Base-by-base conservation (phyloP, 371 early-diverging fungal genomes). In the Apophysomyces trapeziformis region DNA sequence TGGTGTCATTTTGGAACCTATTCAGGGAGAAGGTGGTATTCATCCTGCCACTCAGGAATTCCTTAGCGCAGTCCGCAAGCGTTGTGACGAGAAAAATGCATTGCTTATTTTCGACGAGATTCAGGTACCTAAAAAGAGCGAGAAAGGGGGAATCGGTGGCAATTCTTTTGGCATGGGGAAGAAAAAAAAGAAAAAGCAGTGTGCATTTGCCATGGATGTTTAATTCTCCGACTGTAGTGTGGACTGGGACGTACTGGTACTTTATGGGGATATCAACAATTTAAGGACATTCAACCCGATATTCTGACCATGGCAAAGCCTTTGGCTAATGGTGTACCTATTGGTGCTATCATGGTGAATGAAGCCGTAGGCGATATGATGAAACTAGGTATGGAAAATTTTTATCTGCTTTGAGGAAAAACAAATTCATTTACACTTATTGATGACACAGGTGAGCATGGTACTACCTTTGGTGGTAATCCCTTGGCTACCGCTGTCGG, bases 11-110 rank as follows among this genome's bases (percentile, higher is more conserved):
- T 87, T 97, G 13, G 98, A 98, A 80, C 97, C 97, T 3, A 85
- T 98, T 64, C 97, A 97, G 75, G 99, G 99, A 41, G 98, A 98
- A 75, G 99, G 97, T 60, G 97, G 98, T 63, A 83, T 98, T 60
- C 85, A 87, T 67, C 68, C 81, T 32, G 93, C 93, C 0, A 78
- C 75, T 0, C 70, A 75, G 1, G 91, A 87, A 41, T 97, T 96
- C 68, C 71, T 97, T 67, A 72, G 84, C 58, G 87, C 89, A 7
- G 65, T 97, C 45, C 87, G 96, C 41, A 72, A 85, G 39, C 83
- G 88, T 16, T 96, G 96, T 74, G 85, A 93, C 70, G 87, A 93
- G 60, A 88, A 89, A 18, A 92, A 91, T 13, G 92, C 93, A 5
- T 60, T 97, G 58, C 80, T 98, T 74, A 96, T 97, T 63, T 94